Evolutionary conservation across 495 filamentous ascomycete genomes (phyloP).

Genomic region (Pyrenopolyporus hunteri): DNA sequence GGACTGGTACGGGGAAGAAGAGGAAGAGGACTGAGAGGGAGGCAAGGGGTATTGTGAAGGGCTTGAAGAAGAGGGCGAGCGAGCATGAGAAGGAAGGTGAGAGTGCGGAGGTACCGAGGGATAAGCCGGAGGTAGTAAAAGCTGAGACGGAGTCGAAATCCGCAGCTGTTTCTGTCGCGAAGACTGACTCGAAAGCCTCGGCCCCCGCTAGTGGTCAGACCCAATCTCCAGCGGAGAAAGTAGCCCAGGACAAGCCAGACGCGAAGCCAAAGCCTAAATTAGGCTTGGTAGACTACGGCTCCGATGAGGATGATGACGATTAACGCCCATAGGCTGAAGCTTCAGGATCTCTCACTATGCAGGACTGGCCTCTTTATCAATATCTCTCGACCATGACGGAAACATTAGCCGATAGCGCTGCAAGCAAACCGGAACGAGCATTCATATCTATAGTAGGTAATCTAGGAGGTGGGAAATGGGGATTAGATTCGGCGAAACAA

Average conservation of each 20-base stretch:
- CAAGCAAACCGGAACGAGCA: no score
- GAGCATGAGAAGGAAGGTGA: slow-evolving; percentile 5
- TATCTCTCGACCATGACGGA: not conserved
- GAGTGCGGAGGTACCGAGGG: not conserved
- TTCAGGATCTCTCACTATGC: not conserved
- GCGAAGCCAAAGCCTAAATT: slow-evolving; percentile 29
- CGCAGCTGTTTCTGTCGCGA: not conserved
- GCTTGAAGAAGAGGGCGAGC: slow-evolving; percentile 26
- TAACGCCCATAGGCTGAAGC: not conserved
- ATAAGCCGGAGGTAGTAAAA: not conserved
- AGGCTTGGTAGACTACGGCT: slow-evolving; percentile 44
- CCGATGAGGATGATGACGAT: slow-evolving; percentile 43
- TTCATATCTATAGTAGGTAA: no score
- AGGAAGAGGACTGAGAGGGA: slow-evolving; percentile 32
- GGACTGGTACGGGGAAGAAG: slow-evolving; percentile 25
- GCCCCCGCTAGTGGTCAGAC: slow-evolving; percentile 10
- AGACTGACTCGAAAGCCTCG: not conserved
- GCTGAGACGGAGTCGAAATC: not conserved
- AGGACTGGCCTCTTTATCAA: not conserved
- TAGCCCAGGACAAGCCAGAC: not conserved
- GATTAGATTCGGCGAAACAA: no score
- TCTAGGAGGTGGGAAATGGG: not conserved
- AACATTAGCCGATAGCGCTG: no score
- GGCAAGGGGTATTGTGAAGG: slow-evolving; percentile 16
- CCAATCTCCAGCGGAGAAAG: not conserved